Evolutionary conservation across 768 basidiomycete species (phyloP).

Genomic region (Tricholoma bakamatsutake): DNA sequence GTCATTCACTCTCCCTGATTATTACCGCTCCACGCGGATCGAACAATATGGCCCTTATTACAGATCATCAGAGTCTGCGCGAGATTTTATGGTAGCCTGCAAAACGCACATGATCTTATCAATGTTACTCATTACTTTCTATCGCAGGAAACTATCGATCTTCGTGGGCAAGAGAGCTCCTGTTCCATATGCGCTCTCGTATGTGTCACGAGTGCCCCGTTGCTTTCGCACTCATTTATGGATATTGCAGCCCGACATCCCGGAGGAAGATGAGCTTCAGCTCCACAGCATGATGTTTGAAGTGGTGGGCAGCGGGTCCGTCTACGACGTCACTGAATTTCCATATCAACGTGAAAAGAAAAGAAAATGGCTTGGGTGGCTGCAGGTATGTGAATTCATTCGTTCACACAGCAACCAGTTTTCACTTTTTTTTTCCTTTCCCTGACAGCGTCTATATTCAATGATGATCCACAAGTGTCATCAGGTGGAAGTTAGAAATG

Average conservation of each 20-base stretch:
- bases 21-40: not conserved
- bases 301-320: not conserved
- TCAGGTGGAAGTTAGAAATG: not conserved
- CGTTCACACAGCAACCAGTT: not conserved
- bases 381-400: not conserved
- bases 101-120: not conserved
- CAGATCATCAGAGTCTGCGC: not conserved
- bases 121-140: not conserved
- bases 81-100: not conserved
- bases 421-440: not conserved
- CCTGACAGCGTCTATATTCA: not conserved
- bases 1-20: not conserved
- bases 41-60: not conserved
- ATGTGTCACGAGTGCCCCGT: not conserved
- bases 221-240: not conserved
- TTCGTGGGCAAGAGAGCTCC: not conserved
- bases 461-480: not conserved
- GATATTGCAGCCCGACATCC: not conserved
- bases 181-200: not conserved
- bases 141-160: not conserved
- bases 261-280: not conserved
- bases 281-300: not conserved
- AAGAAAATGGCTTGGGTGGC: not conserved
- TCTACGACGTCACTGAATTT: not conserved
- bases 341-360: not conserved